These are phyloP conservation scores for Bipolaris sorokiniana DNA, from an alignment of 2,329 filamentous ascomycete species.

Conservation along the genomic window DNA sequence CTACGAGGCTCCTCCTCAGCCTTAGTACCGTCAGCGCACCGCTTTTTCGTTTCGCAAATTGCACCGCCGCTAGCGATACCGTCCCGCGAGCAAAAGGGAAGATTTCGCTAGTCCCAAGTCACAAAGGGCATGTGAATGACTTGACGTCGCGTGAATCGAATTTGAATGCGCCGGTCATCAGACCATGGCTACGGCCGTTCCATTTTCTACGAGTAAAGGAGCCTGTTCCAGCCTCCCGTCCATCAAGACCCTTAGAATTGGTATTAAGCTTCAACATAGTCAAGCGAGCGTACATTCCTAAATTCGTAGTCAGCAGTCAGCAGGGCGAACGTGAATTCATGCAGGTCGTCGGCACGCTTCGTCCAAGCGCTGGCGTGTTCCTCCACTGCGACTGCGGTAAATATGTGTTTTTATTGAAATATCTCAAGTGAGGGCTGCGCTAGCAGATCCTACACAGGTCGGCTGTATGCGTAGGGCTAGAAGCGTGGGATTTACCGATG, in stretches of 20 bases:
- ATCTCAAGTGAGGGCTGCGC: conserved; percentile 15
- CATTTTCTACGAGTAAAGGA: background rate
- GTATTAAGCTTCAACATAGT: background rate
- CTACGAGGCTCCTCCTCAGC: background rate
- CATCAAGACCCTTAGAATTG: conserved; percentile 5
- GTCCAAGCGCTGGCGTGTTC: conserved; percentile 21
- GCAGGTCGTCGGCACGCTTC: conserved; percentile 15
- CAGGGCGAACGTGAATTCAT: background rate
- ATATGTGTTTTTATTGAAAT: conserved; percentile 15
- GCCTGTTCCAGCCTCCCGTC: conserved; percentile 2
- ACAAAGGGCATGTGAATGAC: conserved; percentile 13
- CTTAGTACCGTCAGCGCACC: background rate
- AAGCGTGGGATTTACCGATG: conserved; percentile 11
- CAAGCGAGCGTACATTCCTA: background rate
- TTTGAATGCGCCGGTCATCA: conserved; percentile 14
- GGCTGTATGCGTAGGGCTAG: conserved; percentile 11
- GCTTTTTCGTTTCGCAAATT: conserved; percentile 5
- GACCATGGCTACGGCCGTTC: conserved; percentile 3
- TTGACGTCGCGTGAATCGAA: conserved; percentile 3
- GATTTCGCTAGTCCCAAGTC: conserved; percentile 11
- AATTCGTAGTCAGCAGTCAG: conserved; percentile 3
- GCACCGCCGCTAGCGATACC: conserved; percentile 11
- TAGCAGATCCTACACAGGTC: conserved; percentile 8
- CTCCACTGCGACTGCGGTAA: conserved; percentile 14
- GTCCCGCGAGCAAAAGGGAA: conserved; percentile 11